Evolutionary conservation across 495 filamentous ascomycete species (phyloP), one percentile per base, ranked within the genome.

Genomic region (Xylaria castorea): DNA sequence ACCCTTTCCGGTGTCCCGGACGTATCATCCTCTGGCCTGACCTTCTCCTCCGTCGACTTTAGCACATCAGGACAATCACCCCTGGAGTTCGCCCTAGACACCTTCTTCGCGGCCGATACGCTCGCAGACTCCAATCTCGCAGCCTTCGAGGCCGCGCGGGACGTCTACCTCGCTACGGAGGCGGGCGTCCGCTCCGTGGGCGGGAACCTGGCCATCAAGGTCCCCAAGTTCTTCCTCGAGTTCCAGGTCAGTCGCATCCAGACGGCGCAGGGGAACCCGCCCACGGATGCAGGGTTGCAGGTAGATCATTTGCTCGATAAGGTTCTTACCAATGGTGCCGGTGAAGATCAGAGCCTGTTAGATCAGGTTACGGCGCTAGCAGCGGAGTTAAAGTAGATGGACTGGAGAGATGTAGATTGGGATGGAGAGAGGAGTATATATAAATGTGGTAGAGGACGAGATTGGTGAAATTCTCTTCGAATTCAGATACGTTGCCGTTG

Each of bases 151-250:
- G 75, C 80, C 36, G 71, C 78, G 68, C 79, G 85, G 1, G 79
- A 86, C 73, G 82, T 83, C 12, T 87, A 86, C 64, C 78, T 84
- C 4, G 85, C 85, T 0, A 87, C 85, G 7, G 85, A 87, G 74
- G 84, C 83, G 0, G 85, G 84, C 3, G 82, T 87, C 66, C 78
- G 85, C 2, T 82, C 80, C 16, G 82, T 83, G 0, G 82, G 84
- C 20, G 75, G 75, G 0, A 77, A 71, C 51, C 75, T 87, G 20
- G 83, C 81, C 0, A 84, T 85, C 75, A 85, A 85, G 77, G 81
- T 81, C 5, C 84, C 84, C 38, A 86, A 86, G 76, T 87, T 87
- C 81, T 86, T 85, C 74, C 75, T 86, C 7, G 73, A 81, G 75
- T 81, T 86, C 70, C 84, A 86, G 77, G 79, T 85, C 46, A 83